Evolutionary conservation across 192 early-diverging fungal genomes (phyloP), one percentile per base, ranked within the genome.

Genomic region (Coemansia sp.): DNA sequence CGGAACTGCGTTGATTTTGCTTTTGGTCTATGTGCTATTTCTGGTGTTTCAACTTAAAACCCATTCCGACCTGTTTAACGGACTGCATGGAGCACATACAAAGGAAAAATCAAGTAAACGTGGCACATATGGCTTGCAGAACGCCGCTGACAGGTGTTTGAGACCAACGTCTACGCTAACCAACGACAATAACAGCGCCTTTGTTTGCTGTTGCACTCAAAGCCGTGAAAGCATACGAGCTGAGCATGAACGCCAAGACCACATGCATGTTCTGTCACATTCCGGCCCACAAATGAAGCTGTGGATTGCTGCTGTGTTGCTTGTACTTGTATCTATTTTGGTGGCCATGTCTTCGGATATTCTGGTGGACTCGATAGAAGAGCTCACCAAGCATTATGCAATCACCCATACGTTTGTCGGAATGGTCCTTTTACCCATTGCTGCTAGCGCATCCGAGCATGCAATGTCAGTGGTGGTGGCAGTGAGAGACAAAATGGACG

Each of bases 41-140:
- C 55, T 97, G 42, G 33, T 90, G 3, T 98, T 97, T 83, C 93
- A 84, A 81, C 82, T 98, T 19, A 86, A 86, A 53, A 94, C 92
- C 6, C 92, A 97, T 72, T 76, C 63, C 50, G 75, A 72, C 39
- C 60, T 78, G 2, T 78, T 78, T 38, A 65, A 78, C 45, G 75
- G 70, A 48, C 45, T 57, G 39, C 68, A 72, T 12, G 23, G 23
- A 26, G 23, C 23, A 1, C 23, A 26, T 26, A 26, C 23, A 26
- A 26, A 26, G 23, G 23, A 26, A 4, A 26, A 26, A 26, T 26
- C 23, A 26, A 26, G 23, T 4, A 26, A 26, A 4, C 1, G 23
- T 26, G 23, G 23, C 23, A 26, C 23, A 26, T 26, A 26, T 26
- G 23, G 23, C 23, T 26, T 26, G 23, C 23, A 26, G 23, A 26